Conservation (phyloP, 352 stramenopile genomes). For the Phytophthora crassamura region DNA sequence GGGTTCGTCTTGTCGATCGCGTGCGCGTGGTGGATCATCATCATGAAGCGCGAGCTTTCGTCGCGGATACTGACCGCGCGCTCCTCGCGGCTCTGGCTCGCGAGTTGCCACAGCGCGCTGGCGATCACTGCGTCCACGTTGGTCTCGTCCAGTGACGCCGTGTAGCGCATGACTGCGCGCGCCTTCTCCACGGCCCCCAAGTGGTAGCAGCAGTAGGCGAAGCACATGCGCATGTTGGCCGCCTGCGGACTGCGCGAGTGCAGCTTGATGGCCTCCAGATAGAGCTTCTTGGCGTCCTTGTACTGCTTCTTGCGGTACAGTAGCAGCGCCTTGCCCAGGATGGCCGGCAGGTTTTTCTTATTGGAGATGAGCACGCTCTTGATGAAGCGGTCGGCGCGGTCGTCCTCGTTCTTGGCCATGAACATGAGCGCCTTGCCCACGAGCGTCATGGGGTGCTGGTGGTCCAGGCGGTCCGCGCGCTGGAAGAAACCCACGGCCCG, state of each 20-base stretch:
- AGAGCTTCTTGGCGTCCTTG: conserved; percentile 92
- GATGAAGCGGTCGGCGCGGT: conserved; percentile 91
- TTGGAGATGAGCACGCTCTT: conserved; percentile 92
- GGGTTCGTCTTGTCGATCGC: conserved; percentile 89
- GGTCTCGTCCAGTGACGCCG: conserved; percentile 82
- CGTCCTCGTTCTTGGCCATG: conserved; percentile 93
- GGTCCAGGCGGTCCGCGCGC: conserved; percentile 87
- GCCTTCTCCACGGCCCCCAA: conserved; percentile 92
- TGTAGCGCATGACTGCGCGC: conserved; percentile 86
- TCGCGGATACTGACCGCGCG: conserved; percentile 80
- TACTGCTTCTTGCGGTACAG: conserved; percentile 91
- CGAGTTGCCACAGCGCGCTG: conserved; percentile 92
- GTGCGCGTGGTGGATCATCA: conserved; percentile 92
- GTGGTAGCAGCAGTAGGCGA: conserved; percentile 96
- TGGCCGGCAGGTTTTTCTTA: conserved; percentile 88
- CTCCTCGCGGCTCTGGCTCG: conserved; percentile 78
- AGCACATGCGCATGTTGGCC: conserved; percentile 94
- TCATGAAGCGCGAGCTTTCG: conserved; percentile 92
- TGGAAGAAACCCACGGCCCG: conserved; percentile 88
- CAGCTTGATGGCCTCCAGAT: conserved; percentile 94
- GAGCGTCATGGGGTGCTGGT: conserved; percentile 90
- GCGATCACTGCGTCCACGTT: conserved; percentile 96
- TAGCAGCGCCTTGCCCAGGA: conserved; percentile 86
- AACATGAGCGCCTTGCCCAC: conserved; percentile 94
- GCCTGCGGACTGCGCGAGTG: conserved; percentile 92